Conservation (phyloP, 2,329 filamentous ascomycete genomes). For the Geoglossum cookeanum region DNA sequence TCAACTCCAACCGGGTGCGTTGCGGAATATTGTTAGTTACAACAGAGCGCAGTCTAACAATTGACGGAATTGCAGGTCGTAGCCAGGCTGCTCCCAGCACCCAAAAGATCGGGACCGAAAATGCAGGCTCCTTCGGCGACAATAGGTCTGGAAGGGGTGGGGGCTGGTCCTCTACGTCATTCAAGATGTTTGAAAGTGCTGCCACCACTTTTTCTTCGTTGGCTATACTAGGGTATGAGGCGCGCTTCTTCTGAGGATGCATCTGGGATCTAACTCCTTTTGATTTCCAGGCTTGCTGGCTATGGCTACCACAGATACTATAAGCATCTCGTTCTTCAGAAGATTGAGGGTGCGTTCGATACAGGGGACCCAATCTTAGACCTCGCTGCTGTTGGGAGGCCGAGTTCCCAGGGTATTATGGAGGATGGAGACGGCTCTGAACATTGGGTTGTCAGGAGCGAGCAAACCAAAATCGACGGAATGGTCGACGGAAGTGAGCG, state of each 20-base stretch:
- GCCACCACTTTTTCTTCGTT: conserved; percentile 31
- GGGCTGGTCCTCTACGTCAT: conserved; percentile 17
- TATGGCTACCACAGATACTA: conserved; percentile 69
- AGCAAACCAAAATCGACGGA: conserved; percentile 63
- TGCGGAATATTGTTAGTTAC: background rate
- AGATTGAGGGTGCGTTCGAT: conserved; percentile 82
- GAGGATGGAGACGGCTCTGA: conserved; percentile 37
- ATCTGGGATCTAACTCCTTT: conserved; percentile 1
- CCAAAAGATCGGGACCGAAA: background rate
- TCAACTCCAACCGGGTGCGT: conserved; percentile 2
- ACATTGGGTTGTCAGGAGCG: conserved; percentile 67
- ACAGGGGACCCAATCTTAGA: conserved; percentile 82
- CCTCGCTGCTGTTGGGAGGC: conserved; percentile 38
- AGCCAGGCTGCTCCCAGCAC: conserved; percentile 2
- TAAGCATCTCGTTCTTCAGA: conserved; percentile 75
- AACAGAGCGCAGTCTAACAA: background rate
- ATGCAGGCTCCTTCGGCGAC: background rate
- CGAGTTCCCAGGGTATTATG: conserved; percentile 20
- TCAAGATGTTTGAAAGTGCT: conserved; percentile 33
- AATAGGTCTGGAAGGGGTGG: background rate
- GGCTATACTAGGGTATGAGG: conserved; percentile 23
- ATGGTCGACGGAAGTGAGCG: conserved; percentile 55
- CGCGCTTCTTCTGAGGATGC: background rate
- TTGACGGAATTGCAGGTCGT: background rate
- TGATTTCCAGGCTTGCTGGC: conserved; percentile 32